Evolutionary conservation across 2,329 filamentous ascomycete genomes (phyloP).

Genomic region (Zymoseptoria pseudotritici): DNA sequence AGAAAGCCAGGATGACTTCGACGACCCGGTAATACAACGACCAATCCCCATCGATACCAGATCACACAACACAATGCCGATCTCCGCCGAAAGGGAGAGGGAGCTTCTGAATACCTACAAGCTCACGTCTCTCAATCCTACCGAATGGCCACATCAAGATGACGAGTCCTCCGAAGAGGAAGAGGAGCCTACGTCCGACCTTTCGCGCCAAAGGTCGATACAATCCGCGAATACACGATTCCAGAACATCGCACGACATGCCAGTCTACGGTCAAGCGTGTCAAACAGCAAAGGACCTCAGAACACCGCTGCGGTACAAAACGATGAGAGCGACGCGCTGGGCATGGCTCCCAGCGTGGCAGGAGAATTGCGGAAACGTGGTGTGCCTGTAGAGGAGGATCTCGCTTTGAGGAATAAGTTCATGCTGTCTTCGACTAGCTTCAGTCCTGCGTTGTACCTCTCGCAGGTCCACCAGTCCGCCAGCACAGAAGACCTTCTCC

Average conservation of each 20-base stretch:
- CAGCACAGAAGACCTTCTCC: constrained; percentile 71
- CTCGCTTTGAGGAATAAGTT: constrained; percentile 69
- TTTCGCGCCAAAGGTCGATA: constrained; percentile 7
- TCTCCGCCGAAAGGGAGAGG: constrained; percentile 63
- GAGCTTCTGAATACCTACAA: constrained; percentile 85
- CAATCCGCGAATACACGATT: constrained; percentile 46
- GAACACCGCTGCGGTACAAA: constrained; percentile 66
- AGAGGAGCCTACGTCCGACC: constrained; percentile 26
- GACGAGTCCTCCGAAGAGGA: constrained; percentile 39
- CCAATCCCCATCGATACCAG: neutral
- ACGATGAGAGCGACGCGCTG: constrained; percentile 86
- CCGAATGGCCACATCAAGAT: constrained; percentile 76
- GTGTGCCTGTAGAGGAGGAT: constrained; percentile 79
- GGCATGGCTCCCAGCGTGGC: constrained; percentile 86
- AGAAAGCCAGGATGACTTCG: neutral
- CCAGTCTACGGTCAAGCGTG: constrained; percentile 58
- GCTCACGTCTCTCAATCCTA: constrained; percentile 67
- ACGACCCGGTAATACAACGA: neutral
- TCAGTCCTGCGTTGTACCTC: constrained; percentile 85
- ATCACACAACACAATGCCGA: constrained; percentile 27
- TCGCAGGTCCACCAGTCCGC: constrained; percentile 84
- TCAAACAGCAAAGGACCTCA: constrained; percentile 50
- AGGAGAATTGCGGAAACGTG: constrained; percentile 65
- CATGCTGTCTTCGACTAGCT: constrained; percentile 88
- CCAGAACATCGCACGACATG: constrained; percentile 71